Conservation (phyloP, 108 stramenopile genomes). For the Aurantiochytrium sp. region DNA sequence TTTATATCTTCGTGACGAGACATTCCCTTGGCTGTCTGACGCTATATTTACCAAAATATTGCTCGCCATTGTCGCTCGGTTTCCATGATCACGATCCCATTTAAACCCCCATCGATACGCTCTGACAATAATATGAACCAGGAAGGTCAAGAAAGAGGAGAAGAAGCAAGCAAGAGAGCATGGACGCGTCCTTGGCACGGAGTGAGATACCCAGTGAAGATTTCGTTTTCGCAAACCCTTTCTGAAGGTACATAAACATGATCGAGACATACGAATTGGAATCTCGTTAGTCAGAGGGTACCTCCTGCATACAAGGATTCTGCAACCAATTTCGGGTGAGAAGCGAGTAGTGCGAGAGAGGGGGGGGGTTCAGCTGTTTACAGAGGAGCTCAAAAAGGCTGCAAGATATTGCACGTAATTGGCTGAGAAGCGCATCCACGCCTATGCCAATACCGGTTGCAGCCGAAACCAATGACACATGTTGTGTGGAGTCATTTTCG, state of each 20-base stretch:
- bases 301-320: not conserved
- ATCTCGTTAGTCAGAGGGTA: constrained; percentile 1
- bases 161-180: not conserved
- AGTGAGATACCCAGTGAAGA: not conserved
- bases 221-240: constrained; percentile 5
- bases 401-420: not conserved
- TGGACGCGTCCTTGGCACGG: not conserved
- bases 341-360: not conserved
- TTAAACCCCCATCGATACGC: not conserved
- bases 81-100: not conserved
- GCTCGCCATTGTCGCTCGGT: not conserved
- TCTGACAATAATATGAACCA: not conserved
- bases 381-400: not conserved
- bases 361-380: not conserved
- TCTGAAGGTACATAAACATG: not conserved
- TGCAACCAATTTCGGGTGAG: not conserved
- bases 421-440: not conserved
- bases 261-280: not conserved
- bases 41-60: not conserved
- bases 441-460: not conserved
- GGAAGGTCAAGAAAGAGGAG: not conserved
- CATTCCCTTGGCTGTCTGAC: not conserved
- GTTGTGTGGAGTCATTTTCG: not conserved
- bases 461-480: not conserved
- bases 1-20: not conserved